phyloP scores from a whole-genome alignment of 2,329 filamentous ascomycete genomes.

The Neofusicoccum cordaticola region DNA sequence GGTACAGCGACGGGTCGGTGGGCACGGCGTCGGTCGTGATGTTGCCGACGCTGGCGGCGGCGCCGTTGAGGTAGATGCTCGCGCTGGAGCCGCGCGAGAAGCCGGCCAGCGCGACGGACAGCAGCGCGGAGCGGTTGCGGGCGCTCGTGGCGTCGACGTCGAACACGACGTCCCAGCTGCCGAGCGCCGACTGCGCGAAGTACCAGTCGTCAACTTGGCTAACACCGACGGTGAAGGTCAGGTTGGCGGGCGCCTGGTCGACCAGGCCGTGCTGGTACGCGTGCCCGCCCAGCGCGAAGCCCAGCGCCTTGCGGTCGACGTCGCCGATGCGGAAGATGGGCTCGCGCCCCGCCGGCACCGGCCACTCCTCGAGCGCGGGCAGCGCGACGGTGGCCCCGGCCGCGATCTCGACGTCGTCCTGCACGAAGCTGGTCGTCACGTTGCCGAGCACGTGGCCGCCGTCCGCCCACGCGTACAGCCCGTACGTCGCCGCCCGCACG shows the following conservation, averaged over 20 bases:
- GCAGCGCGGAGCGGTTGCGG: slow-evolving; percentile 25
- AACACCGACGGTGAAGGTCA: slow-evolving; percentile 45
- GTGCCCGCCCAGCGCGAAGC: slow-evolving; percentile 44
- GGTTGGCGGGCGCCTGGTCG: slow-evolving; percentile 43
- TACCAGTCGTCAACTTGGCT: slow-evolving; percentile 46
- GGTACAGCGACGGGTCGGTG: slow-evolving; percentile 49
- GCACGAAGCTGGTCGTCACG: slow-evolving; percentile 45
- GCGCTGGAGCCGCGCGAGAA: slow-evolving; percentile 44
- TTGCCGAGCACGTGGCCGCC: slow-evolving; percentile 41
- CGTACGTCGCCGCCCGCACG: slow-evolving; percentile 48
- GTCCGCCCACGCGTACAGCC: slow-evolving; percentile 51
- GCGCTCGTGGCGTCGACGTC: slow-evolving; percentile 21
- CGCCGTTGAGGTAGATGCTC: slow-evolving; percentile 39
- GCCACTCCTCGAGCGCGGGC: slow-evolving; percentile 36
- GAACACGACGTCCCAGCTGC: slow-evolving; percentile 34
- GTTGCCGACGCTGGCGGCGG: slow-evolving; percentile 36
- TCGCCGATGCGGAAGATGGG: slow-evolving; percentile 51
- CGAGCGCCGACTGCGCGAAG: slow-evolving; percentile 44
- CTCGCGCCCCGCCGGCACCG: slow-evolving; percentile 33
- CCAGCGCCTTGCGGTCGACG: slow-evolving; percentile 47
- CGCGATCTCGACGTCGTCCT: slow-evolving; percentile 42
- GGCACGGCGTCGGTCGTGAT: slow-evolving; percentile 36
- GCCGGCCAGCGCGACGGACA: slow-evolving; percentile 46
- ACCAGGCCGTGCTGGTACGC: slow-evolving; percentile 48
- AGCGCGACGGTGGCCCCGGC: slow-evolving; percentile 29